These are phyloP conservation scores for Mortierella sp. DNA, from an alignment of 371 early-diverging fungal species.

Conservation along the genomic window DNA sequence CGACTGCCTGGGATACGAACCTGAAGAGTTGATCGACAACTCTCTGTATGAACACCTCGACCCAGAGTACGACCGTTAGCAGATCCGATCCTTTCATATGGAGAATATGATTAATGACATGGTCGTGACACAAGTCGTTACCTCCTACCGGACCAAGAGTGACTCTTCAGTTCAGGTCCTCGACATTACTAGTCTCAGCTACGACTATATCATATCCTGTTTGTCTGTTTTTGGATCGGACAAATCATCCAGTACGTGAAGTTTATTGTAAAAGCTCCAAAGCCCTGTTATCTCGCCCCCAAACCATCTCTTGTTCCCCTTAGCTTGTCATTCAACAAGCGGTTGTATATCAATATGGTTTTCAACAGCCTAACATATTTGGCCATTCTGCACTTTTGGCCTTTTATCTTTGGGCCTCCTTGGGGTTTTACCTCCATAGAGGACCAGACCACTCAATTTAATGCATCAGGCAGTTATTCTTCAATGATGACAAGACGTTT, in stretches of 20 bases:
- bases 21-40: constrained; percentile 5
- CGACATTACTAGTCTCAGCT: constrained; percentile 11
- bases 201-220: constrained; percentile 8
- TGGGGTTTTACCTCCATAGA: no score
- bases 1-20: constrained; percentile 1
- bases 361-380: no score
- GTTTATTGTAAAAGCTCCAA: no score
- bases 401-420: no score
- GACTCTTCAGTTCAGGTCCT: background rate
- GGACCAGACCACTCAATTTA: no score
- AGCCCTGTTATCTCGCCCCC: no score
- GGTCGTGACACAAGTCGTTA: constrained; percentile 5
- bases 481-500: no score
- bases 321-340: no score
- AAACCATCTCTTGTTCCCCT: no score
- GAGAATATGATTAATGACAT: constrained; percentile 12
- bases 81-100: background rate
- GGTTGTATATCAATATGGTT: no score
- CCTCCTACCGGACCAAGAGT: constrained; percentile 3
- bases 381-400: no score
- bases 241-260: background rate
- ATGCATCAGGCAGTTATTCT: no score
- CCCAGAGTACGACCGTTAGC: constrained; percentile 2
- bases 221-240: background rate
- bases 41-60: background rate